Evolutionary conservation across 2,329 filamentous ascomycete species (phyloP).

Genomic region (Alternaria sp.): DNA sequence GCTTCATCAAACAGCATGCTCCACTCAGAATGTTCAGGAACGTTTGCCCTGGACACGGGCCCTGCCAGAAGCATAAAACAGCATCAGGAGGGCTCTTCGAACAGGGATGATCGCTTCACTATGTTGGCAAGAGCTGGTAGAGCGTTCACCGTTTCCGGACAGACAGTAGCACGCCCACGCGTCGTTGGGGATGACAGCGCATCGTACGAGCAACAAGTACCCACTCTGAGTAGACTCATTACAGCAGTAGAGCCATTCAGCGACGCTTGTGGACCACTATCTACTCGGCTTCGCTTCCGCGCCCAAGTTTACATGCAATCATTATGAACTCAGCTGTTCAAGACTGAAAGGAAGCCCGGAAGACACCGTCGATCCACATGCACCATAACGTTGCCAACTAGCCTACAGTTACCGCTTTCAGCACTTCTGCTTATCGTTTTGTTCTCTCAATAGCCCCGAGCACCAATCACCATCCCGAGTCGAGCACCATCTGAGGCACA

Average conservation of each 20-base stretch:
- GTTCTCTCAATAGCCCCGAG: slow-evolving; percentile 1
- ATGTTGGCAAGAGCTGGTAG: slow-evolving; percentile 9
- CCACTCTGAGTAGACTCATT: slow-evolving; percentile 7
- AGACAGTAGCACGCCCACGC: slow-evolving; percentile 13
- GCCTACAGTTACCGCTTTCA: slow-evolving; percentile 14
- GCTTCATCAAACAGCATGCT: slow-evolving; percentile 4
- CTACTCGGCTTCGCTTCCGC: background rate
- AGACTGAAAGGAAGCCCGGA: slow-evolving; percentile 8
- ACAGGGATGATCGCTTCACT: slow-evolving; percentile 6
- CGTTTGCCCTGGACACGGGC: slow-evolving; percentile 1
- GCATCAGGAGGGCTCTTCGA: background rate
- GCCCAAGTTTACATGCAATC: slow-evolving; percentile 7
- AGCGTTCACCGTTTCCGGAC: slow-evolving; percentile 13
- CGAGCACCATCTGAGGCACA: slow-evolving; percentile 1
- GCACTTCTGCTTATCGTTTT: slow-evolving; percentile 8
- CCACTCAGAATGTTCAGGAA: slow-evolving; percentile 8
- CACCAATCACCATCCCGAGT: slow-evolving; percentile 6
- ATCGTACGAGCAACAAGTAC: slow-evolving; percentile 6
- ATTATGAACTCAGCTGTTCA: slow-evolving; percentile 1
- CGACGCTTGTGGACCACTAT: background rate
- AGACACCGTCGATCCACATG: background rate
- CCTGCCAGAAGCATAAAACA: slow-evolving; percentile 6
- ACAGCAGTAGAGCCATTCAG: slow-evolving; percentile 1
- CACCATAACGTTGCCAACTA: slow-evolving; percentile 11
- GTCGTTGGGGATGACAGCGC: slow-evolving; percentile 15